These are phyloP conservation scores for Penicillium mononematosum DNA, from an alignment of 495 filamentous ascomycete species.

Conservation along the genomic window DNA sequence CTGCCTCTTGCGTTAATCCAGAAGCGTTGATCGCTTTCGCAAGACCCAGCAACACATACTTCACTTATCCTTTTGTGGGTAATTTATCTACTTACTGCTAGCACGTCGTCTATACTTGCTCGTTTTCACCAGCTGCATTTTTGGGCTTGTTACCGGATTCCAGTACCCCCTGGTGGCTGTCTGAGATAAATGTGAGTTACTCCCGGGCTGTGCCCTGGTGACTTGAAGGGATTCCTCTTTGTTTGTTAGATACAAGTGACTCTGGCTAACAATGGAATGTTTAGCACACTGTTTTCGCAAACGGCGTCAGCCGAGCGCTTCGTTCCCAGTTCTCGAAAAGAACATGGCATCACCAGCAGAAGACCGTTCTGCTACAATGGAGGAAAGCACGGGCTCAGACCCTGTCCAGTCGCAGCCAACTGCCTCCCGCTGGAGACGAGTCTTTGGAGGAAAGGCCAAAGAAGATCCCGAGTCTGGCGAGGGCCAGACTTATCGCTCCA, in stretches of 20 bases:
- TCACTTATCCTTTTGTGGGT: background rate
- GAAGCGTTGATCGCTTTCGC: conserved; percentile 21
- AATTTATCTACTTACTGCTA: background rate
- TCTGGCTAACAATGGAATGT: background rate
- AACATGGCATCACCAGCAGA: conserved; percentile 13
- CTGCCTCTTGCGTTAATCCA: conserved; percentile 21
- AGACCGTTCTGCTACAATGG: background rate
- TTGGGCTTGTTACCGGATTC: conserved; percentile 3
- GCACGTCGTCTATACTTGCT: background rate
- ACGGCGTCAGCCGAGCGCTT: no score
- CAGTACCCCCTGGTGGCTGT: background rate
- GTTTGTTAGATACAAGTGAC: background rate
- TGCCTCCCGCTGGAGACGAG: conserved; percentile 22
- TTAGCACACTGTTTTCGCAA: conserved; percentile 1
- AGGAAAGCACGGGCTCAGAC: background rate
- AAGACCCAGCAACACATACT: background rate
- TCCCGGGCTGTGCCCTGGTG: background rate
- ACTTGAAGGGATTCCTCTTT: background rate
- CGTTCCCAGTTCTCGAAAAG: background rate
- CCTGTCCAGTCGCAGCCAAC: background rate
- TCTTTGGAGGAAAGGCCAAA: conserved; percentile 18
- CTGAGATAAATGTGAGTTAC: conserved; percentile 12
- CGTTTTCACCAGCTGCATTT: background rate
- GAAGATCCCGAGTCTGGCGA: conserved; percentile 2
- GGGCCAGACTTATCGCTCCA: conserved; percentile 39